Percentiles rank a stretch among this genome's conserved stretches.
phyloP scores from a whole-genome alignment of 2,329 filamentous ascomycete species.

The Ascochyta clinopodiicola region DNA sequence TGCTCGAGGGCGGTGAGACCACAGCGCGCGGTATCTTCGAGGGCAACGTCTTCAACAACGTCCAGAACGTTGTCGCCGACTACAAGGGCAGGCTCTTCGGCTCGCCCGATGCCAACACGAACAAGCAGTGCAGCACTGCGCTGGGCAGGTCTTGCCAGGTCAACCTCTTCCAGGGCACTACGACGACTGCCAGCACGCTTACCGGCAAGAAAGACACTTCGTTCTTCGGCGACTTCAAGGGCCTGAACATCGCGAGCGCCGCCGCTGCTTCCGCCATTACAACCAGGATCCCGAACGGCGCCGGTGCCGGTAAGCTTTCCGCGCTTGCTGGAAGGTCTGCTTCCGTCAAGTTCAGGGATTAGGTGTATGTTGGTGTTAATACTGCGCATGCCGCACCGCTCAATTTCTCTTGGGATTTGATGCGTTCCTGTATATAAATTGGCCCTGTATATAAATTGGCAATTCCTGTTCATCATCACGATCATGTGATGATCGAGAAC shows the following conservation, averaged over 20 bases:
- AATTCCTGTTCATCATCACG: too few relatives aligned
- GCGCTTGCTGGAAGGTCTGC: constrained; percentile 11
- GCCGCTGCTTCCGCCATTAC: constrained; percentile 4
- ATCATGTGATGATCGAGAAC: too few relatives aligned
- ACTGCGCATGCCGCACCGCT: too few relatives aligned
- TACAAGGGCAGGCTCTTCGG: constrained; percentile 17
- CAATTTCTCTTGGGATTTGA: too few relatives aligned
- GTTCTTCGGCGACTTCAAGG: constrained; percentile 16
- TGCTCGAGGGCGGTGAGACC: constrained; percentile 19
- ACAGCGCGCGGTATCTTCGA: constrained; percentile 20
- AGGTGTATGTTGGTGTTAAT: neutral
- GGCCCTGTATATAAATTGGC: too few relatives aligned
- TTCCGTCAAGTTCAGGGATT: constrained; percentile 12
- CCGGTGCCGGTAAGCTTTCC: constrained; percentile 15
- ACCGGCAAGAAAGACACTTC: constrained; percentile 14
- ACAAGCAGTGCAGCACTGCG: constrained; percentile 19
- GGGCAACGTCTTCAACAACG: constrained; percentile 23
- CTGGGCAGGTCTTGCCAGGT: constrained; percentile 13
- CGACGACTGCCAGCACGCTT: constrained; percentile 4
- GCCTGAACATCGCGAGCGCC: constrained; percentile 1
- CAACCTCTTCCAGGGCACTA: constrained; percentile 19
- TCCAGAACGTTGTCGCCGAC: constrained; percentile 14
- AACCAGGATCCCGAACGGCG: constrained; percentile 3
- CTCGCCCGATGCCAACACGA: constrained; percentile 14
- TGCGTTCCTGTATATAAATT: too few relatives aligned